Evolutionary conservation across 768 basidiomycete species (phyloP).

Genomic region (Rhodosporidiobolus odoratus): DNA sequence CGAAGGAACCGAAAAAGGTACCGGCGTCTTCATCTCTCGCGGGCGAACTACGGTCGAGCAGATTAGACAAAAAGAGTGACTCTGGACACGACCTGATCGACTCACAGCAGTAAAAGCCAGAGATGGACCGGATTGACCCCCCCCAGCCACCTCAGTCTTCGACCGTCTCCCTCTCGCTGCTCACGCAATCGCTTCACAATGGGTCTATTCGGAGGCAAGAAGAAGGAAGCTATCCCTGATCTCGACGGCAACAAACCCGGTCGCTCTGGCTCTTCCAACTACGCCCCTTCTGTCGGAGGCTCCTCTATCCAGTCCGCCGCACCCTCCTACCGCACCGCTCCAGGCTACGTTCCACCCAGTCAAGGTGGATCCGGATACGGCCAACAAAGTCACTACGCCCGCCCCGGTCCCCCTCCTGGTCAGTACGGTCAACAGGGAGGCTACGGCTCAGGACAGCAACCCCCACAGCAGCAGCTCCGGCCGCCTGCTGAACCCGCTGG

Average conservation of each 20-base stretch:
- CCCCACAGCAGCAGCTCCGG: slow-evolving; percentile 3
- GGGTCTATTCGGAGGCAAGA: no score
- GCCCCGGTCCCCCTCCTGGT: neutral
- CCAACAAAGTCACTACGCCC: slow-evolving; percentile 15
- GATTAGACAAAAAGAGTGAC: no score
- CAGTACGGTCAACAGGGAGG: neutral
- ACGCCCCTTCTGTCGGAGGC: neutral
- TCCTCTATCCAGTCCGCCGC: slow-evolving; percentile 3
- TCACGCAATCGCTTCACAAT: no score
- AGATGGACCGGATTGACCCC: no score
- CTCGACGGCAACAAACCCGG: neutral
- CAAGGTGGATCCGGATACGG: slow-evolving; percentile 29
- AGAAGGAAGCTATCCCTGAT: neutral
- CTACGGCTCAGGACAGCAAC: slow-evolving; percentile 1
- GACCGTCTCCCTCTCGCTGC: no score
- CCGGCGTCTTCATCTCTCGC: no score
- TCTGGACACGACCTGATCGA: no score
- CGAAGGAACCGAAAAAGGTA: no score
- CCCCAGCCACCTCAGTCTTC: no score
- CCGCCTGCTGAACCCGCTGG: neutral
- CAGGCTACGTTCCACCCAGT: slow-evolving; percentile 9
- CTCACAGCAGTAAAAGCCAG: no score
- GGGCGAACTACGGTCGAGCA: no score
- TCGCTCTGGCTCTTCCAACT: neutral
- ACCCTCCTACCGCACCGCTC: slow-evolving; percentile 26